Evolutionary conservation across 495 filamentous ascomycete species (phyloP).

Genomic region (Neurospora tetrasperma): DNA sequence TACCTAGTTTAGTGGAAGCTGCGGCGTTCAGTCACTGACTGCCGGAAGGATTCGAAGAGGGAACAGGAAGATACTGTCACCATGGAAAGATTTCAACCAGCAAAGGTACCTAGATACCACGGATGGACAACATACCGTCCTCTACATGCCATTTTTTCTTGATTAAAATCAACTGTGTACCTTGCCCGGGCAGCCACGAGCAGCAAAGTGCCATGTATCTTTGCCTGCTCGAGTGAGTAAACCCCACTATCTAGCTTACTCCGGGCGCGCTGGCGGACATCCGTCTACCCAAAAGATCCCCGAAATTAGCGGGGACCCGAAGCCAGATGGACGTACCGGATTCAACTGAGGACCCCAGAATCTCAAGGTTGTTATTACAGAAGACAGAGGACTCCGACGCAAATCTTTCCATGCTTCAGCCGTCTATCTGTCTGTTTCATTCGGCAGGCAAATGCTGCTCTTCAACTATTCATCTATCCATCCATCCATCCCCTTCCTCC

Average conservation of each 20-base stretch:
- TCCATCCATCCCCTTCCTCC: neutral
- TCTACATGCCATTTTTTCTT: neutral
- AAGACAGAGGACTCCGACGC: neutral
- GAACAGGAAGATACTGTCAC: neutral
- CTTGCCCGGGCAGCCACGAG: neutral
- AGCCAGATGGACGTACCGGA: neutral
- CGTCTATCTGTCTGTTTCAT: neutral
- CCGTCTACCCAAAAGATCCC: neutral
- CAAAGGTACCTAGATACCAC: neutral
- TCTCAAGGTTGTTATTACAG: neutral
- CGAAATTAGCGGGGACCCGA: neutral
- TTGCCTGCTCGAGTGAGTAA: neutral
- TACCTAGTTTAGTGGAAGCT: neutral
- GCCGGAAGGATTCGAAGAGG: neutral
- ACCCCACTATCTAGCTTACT: neutral
- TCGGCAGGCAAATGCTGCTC: neutral
- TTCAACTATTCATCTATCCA: too few relatives aligned
- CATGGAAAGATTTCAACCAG: neutral
- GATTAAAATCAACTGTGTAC: neutral
- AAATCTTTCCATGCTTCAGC: neutral
- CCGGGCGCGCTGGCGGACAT: neutral
- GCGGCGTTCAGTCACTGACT: neutral
- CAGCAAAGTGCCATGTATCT: neutral
- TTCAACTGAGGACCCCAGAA: neutral
- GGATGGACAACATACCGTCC: neutral